These are phyloP conservation scores for Phytophthora lateralis DNA, from an alignment of 352 stramenopile species.

Conservation along the genomic window DNA sequence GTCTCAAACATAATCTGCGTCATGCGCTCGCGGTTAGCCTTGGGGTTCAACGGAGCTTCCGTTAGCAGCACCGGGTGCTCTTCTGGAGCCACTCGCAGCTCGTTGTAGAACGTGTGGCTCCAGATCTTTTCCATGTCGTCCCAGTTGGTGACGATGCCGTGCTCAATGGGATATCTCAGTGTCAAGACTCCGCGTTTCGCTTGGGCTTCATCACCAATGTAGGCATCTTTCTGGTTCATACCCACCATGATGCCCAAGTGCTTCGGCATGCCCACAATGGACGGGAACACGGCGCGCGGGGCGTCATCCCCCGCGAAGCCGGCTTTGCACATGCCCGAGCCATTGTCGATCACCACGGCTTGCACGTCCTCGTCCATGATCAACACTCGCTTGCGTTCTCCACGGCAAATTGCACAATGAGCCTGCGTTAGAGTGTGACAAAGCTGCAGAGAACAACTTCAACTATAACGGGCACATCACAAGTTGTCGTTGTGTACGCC, in stretches of 20 bases:
- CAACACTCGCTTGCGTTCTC: constrained; percentile 2
- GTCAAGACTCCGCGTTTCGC: constrained; percentile 94
- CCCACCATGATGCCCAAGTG: constrained; percentile 97
- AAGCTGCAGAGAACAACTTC: constrained; percentile 6
- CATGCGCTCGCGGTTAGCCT: constrained; percentile 92
- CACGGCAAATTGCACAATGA: constrained; percentile 18
- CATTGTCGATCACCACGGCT: constrained; percentile 95
- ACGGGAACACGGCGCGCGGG: constrained; percentile 96
- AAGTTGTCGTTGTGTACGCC: constrained; percentile 20
- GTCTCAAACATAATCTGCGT: constrained; percentile 98
- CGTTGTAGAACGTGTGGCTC: constrained; percentile 99
- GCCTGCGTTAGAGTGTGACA: not conserved
- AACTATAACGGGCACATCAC: constrained; percentile 29
- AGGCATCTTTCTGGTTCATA: constrained; percentile 96
- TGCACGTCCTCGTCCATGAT: constrained; percentile 64
- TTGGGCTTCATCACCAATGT: constrained; percentile 94
- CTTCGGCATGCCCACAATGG: constrained; percentile 95
- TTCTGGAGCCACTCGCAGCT: constrained; percentile 94
- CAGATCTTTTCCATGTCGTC: constrained; percentile 99
- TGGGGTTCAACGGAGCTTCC: constrained; percentile 94
- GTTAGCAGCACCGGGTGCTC: constrained; percentile 96
- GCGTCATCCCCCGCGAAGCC: constrained; percentile 98
- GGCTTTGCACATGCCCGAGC: constrained; percentile 99
- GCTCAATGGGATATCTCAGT: constrained; percentile 98
- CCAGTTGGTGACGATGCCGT: constrained; percentile 99